Evolutionary conservation across 1,139 yeast genomes (phyloP), one percentile per base, ranked within the genome.

Genomic region (Geotrichum fermentans): DNA sequence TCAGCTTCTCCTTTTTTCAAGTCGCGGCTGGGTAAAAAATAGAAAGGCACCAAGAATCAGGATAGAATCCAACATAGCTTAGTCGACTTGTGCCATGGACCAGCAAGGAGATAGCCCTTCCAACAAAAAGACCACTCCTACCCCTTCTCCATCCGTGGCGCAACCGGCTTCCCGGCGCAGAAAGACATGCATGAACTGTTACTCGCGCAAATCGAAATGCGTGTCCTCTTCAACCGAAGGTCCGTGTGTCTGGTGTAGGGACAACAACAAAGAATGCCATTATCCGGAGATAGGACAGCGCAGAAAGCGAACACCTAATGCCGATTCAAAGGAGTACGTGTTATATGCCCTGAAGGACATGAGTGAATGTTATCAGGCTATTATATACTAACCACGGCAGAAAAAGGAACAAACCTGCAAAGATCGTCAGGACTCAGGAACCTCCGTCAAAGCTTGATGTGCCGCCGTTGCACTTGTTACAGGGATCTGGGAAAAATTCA

Each of bases 401-500:
- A 30, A 30, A 30, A 30, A 13, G 34, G 10, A n/a, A 21, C 13
- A 24, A 24, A 26, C 33, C n/a, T 6, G 28, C 10, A 6, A 24
- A 24, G 28, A n/a, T n/a, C n/a, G 28, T 10, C 7, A 30, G n/a
- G 17, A 30, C 33, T 10, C 30, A 38, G 5, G 40, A 26, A 14
- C 28, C 30, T 7, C 48, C 48, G 7, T 14, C 18, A 7, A 28
- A 26, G 13, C 48, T 44, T 30, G 39, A 30, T 10, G 48, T 44
- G 8, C 48, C 48, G 18, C 38, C 48, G 11, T 36, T 44, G 6
- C 39, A 44, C n/a, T 40, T 14, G 8, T 26, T 44, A 3, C 48
- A 44, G 30, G 43, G 41, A 5, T 39, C 48, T 11, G 29, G 36
- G 16, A 18, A 38, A 16, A 6, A 6, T 10, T n/a, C n/a, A n/a